Conservation (phyloP, 2,329 filamentous ascomycete genomes). For the Aspergillus sp. region DNA sequence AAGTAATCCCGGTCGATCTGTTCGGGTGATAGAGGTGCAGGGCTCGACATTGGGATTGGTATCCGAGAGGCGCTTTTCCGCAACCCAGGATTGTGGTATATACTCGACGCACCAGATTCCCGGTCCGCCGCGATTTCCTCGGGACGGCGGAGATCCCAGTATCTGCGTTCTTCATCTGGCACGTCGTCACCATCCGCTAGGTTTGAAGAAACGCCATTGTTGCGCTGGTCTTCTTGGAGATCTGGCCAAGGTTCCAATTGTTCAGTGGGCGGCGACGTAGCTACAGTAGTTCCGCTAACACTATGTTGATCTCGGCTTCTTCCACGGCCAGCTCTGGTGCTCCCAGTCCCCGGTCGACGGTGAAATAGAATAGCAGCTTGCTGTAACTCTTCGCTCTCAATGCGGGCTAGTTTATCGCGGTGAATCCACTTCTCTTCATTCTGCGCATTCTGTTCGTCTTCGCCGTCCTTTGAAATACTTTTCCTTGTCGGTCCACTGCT, state of each 20-base stretch:
- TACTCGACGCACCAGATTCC: constrained; percentile 48
- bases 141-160: constrained; percentile 73
- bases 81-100: constrained; percentile 52
- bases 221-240: constrained; percentile 35
- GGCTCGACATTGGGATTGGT: constrained; percentile 78
- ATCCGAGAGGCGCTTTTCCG: constrained; percentile 74
- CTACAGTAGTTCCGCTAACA: constrained; percentile 26
- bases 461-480: constrained; percentile 21
- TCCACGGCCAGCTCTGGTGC: constrained; percentile 37
- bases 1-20: constrained; percentile 73
- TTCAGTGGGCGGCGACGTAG: constrained; percentile 28
- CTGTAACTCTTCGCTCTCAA: constrained; percentile 52
- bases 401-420: constrained; percentile 51
- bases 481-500: constrained; percentile 18
- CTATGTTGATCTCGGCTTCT: constrained; percentile 38
- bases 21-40: constrained; percentile 69
- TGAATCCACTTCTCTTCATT: constrained; percentile 51
- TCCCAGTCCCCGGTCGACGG: constrained; percentile 37
- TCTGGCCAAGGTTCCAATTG: constrained; percentile 36
- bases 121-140: constrained; percentile 70
- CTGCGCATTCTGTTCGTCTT: constrained; percentile 17
- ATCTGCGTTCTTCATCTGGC: constrained; percentile 46
- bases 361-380: constrained; percentile 47
- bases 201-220: constrained; percentile 31
- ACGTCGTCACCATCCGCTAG: constrained; percentile 37